Evolutionary conservation across 306 rosid genomes (phyloP).

Genomic region (Dalbergia oliveri): DNA sequence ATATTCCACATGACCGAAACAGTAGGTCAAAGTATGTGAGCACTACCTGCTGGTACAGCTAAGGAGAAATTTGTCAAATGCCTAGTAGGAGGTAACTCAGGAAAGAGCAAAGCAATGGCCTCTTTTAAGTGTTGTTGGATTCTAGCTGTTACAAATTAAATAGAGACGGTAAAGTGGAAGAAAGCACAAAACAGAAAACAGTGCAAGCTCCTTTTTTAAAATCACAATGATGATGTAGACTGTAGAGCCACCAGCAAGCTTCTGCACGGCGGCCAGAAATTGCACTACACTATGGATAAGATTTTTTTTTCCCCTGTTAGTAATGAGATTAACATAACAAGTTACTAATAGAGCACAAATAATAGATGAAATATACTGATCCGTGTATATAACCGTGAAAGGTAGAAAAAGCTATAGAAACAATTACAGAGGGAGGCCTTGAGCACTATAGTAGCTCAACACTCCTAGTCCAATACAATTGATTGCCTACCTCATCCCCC

Average conservation of each 20-base stretch:
- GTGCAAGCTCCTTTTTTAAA: constrained; percentile 10
- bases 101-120: constrained; percentile 32
- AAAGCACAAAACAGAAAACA: background rate
- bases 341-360: too few relatives aligned
- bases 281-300: background rate
- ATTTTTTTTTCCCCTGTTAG: too few relatives aligned
- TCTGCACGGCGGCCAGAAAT: background rate
- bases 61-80: constrained; percentile 8
- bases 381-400: too few relatives aligned
- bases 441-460: too few relatives aligned
- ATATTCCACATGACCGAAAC: constrained; percentile 38
- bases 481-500: too few relatives aligned
- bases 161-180: constrained; percentile 35
- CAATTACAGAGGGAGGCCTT: too few relatives aligned
- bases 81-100: background rate
- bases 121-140: too few relatives aligned
- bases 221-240: constrained; percentile 3
- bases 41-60: background rate
- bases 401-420: too few relatives aligned
- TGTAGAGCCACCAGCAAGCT: background rate
- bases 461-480: too few relatives aligned
- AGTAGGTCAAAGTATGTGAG: constrained; percentile 37
- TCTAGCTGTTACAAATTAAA: too few relatives aligned
- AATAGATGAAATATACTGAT: too few relatives aligned
- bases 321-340: too few relatives aligned